Percentiles rank a stretch among this genome's conserved stretches.
Conservation (phyloP, 371 early-diverging fungal genomes). For the Circinella minor region DNA sequence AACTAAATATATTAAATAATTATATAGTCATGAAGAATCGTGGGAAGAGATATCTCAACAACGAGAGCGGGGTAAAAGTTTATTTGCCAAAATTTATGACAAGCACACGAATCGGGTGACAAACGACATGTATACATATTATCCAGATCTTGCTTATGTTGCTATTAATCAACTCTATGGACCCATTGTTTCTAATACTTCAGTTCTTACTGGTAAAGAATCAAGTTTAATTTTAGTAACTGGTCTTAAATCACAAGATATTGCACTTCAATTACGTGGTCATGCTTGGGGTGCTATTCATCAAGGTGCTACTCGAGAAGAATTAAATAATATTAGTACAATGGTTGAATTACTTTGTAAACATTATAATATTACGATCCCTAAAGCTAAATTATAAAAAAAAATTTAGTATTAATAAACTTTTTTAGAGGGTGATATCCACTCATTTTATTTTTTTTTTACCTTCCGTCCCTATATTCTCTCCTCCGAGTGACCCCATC, state of each 20-base stretch:
- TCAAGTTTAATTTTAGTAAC: conserved; percentile 38
- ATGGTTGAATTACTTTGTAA: conserved; percentile 15
- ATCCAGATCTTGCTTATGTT: conserved; percentile 42
- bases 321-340: conserved; percentile 17
- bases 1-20: background rate
- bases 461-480: too few species aligned
- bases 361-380: conserved; percentile 8
- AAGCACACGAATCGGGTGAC: conserved; percentile 37
- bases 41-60: conserved; percentile 86
- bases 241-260: conserved; percentile 29
- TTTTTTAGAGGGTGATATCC: too few species aligned
- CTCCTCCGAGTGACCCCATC: too few species aligned
- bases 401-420: too few species aligned
- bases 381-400: conserved; percentile 23
- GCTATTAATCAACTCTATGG: conserved; percentile 45
- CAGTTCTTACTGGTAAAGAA: conserved; percentile 31
- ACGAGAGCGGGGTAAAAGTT: conserved; percentile 54
- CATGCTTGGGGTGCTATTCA: conserved; percentile 42
- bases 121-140: conserved; percentile 24
- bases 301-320: conserved; percentile 39
- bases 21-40: conserved; percentile 24
- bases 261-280: conserved; percentile 36
- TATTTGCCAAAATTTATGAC: conserved; percentile 41
- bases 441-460: too few species aligned
- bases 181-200: conserved; percentile 30